Base-by-base conservation (phyloP, 371 early-diverging fungal species). In the Mortierella sp. region DNA sequence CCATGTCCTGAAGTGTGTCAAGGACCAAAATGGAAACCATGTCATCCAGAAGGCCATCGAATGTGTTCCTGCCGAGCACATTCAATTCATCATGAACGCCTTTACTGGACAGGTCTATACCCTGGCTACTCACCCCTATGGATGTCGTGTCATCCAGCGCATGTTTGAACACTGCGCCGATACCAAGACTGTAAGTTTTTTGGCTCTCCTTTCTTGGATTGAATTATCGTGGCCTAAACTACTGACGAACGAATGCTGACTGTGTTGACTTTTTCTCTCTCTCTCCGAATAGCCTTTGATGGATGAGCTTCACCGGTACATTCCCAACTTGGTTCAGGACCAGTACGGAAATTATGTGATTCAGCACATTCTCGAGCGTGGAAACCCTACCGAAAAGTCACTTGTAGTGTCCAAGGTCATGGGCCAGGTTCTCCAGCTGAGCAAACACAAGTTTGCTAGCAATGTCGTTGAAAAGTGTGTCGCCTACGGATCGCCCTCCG, bases 321-420 rank as follows among this genome's bases (percentile, higher is more conserved):
- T 97, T 26, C 91, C 94, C 28, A 93, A 93, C 77, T 92, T 99
- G 48, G 98, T 99, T 16, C 98, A 99, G 89, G 99, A 99, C 87
- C 99, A 99, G 90, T 99, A 99, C 83, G 99, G 99, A 76, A 99
- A 99, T 92, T 99, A 99, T 91, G 99, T 99, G 52, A 98, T 99
- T 74, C 99, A 99, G 88, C 99, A 99, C 85, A 96, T 99, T 48
- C 91, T 99, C 72, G 99, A 99, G 84, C 94, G 95, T 70, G 99
- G 99, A 73, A 95, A 96, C 81, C 93, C 95, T 6, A 91, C 89
- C 5, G 98, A 99, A 87, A 96, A 96, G 88, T 90, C 93, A 19
- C 83, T 94, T 52, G 96, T 99, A 14, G 95, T 99, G 60, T 92
- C 92, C 74, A 97, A 97, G 82, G 95, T 99, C 65, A 92, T 94